A percentile compares a stretch with the other conserved stretches of the same genome.
phyloP scores from a whole-genome alignment of 257 asterid species.

The Fraxinus quadrangulata region DNA sequence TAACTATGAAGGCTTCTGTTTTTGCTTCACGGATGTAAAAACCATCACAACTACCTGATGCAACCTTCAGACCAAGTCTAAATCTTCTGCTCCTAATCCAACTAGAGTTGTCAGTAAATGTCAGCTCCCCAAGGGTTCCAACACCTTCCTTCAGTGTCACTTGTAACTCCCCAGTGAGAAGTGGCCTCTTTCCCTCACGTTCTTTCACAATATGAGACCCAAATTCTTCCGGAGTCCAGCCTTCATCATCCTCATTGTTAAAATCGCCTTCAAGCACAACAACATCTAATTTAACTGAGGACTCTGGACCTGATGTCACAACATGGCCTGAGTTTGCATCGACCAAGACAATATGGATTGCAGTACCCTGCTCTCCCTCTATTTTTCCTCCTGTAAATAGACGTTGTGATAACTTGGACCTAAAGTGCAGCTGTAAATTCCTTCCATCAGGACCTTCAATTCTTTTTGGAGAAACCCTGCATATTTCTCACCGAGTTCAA shows the following conservation, averaged over 20 bases:
- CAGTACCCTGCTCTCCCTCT: slow-evolving; percentile 84
- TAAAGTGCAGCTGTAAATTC: slow-evolving; percentile 77
- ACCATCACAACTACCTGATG: slow-evolving; percentile 63
- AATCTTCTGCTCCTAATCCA: slow-evolving; percentile 98
- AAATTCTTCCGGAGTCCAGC: slow-evolving; percentile 79
- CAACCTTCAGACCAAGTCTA: slow-evolving; percentile 80
- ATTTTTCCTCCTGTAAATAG: slow-evolving; percentile 92
- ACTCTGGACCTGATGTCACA: slow-evolving; percentile 78
- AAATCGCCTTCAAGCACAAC: slow-evolving; percentile 95
- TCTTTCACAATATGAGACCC: slow-evolving; percentile 86
- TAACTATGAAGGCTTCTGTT: slow-evolving; percentile 92
- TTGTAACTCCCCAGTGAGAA: slow-evolving; percentile 81
- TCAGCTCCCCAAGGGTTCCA: slow-evolving; percentile 81
- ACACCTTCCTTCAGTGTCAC: slow-evolving; percentile 83
- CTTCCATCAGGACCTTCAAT: slow-evolving; percentile 84
- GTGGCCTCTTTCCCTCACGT: slow-evolving; percentile 96
- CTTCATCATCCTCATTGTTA: slow-evolving; percentile 80
- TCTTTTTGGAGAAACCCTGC: slow-evolving; percentile 89
- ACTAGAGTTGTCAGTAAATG: slow-evolving; percentile 95
- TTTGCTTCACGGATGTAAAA: slow-evolving; percentile 84
- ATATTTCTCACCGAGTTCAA: slow-evolving; percentile 25
- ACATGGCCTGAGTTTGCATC: slow-evolving; percentile 67
- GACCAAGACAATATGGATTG: slow-evolving; percentile 74
- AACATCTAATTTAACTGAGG: slow-evolving; percentile 66
- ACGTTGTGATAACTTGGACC: slow-evolving; percentile 82